Percentiles rank a stretch among this genome's conserved stretches.
phyloP scores from a whole-genome alignment of 2,329 filamentous ascomycete genomes.

The Macroventuria anomochaeta region DNA sequence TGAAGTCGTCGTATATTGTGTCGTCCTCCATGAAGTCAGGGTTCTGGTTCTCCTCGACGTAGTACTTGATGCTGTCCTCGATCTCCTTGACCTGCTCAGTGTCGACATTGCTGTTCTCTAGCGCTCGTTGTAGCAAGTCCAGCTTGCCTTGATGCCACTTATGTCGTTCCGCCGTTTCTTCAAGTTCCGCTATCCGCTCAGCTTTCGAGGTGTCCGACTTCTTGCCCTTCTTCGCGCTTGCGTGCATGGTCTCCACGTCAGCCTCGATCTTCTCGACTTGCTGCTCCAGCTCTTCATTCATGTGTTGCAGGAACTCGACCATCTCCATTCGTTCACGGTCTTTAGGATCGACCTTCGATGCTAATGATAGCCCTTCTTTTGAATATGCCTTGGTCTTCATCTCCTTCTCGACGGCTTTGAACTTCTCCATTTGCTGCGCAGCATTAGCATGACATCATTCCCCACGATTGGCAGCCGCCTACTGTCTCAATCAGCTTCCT shows the following conservation, averaged over 20 bases:
- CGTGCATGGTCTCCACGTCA: constrained; percentile 84
- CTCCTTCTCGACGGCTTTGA: constrained; percentile 99
- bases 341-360: constrained; percentile 93
- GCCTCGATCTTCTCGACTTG: constrained; percentile 94
- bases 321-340: constrained; percentile 93
- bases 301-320: constrained; percentile 81
- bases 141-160: constrained; percentile 96
- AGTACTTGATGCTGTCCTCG: constrained; percentile 93
- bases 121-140: constrained; percentile 84
- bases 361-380: constrained; percentile 92
- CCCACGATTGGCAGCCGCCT: constrained; percentile 41
- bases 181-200: constrained; percentile 86
- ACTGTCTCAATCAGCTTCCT: constrained; percentile 98
- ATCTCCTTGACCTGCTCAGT: constrained; percentile 84
- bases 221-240: constrained; percentile 94
- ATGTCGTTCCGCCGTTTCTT: constrained; percentile 84
- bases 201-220: constrained; percentile 78
- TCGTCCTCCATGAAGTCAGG: constrained; percentile 94
- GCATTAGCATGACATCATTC: constrained; percentile 39
- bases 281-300: constrained; percentile 91
- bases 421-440: constrained; percentile 94
- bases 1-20: constrained; percentile 91
- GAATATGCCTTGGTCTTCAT: constrained; percentile 99
- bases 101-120: constrained; percentile 93
- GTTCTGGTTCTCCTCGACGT: constrained; percentile 87